A percentile compares a stretch with the other conserved stretches of the same genome.
Evolutionary conservation across 768 basidiomycete species (phyloP).

Genomic region (Pisolithus marmoratus): DNA sequence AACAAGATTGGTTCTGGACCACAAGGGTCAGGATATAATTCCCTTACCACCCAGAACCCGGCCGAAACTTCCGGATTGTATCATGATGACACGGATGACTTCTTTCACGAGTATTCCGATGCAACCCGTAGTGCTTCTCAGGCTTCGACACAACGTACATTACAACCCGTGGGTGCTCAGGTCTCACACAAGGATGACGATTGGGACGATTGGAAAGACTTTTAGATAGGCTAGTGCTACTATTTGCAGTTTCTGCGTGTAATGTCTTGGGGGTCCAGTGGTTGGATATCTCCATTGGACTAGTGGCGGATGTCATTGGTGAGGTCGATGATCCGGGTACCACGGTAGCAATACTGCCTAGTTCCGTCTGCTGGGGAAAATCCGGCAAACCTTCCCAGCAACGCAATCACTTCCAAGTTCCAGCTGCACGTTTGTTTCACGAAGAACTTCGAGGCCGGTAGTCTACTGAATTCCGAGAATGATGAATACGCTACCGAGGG

Average conservation of each 20-base stretch:
- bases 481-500: slow-evolving; percentile 3
- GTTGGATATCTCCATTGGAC: not conserved
- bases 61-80: slow-evolving; percentile 60
- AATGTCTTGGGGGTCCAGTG: not conserved
- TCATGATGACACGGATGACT: slow-evolving; percentile 55
- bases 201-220: slow-evolving; percentile 83
- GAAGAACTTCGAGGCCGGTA: not conserved
- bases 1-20: slow-evolving; percentile 55
- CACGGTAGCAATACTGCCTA: not conserved
- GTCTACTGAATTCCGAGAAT: not conserved
- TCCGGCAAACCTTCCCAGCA: not conserved
- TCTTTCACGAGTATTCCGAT: slow-evolving; percentile 39
- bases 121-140: slow-evolving; percentile 11
- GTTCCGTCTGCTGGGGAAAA: not conserved
- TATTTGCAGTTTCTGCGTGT: not conserved
- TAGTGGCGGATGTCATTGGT: not conserved
- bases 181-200: slow-evolving; percentile 41
- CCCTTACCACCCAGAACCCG: slow-evolving; percentile 40
- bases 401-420: not conserved
- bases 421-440: not conserved
- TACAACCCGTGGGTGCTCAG: slow-evolving; percentile 6
- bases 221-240: slow-evolving; percentile 35
- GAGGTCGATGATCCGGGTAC: not conserved
- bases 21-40: slow-evolving; percentile 43
- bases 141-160: slow-evolving; percentile 1